Conservation (phyloP, 2,329 filamentous ascomycete genomes). For the Diaporthe citriasiana region DNA sequence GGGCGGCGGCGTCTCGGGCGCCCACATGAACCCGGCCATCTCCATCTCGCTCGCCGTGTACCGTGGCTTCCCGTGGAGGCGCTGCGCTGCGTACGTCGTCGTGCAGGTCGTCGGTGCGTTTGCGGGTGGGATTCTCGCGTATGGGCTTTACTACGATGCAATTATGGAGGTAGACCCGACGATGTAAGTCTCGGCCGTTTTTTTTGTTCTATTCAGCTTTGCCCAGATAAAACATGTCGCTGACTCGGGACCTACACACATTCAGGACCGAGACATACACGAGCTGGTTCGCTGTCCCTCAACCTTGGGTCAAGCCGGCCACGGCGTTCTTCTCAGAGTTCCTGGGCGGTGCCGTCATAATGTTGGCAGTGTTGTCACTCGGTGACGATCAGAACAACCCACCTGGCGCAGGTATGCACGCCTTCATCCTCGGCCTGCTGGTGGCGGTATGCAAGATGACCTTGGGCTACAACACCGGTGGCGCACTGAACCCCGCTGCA, state of each 20-base stretch:
- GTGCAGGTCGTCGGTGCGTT: conserved; percentile 52
- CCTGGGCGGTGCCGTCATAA: conserved; percentile 53
- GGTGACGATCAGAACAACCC: conserved; percentile 57
- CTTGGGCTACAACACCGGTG: conserved; percentile 54
- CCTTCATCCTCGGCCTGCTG: conserved; percentile 54
- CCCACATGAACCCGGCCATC: conserved; percentile 54
- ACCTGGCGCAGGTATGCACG: conserved; percentile 54
- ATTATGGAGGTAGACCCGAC: conserved; percentile 51
- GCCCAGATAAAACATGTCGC: no score
- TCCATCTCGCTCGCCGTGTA: conserved; percentile 54
- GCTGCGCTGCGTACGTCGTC: conserved; percentile 50
- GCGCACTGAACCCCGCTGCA: conserved; percentile 55
- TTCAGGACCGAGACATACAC: conserved; percentile 46
- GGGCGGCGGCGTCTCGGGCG: conserved; percentile 48
- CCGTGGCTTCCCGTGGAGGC: conserved; percentile 54
- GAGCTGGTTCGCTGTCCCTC: conserved; percentile 54
- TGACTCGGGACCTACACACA: not conserved
- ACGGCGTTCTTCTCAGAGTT: conserved; percentile 54
- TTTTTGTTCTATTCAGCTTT: not conserved
- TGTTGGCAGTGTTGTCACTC: conserved; percentile 54
- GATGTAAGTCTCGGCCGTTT: conserved; percentile 38
- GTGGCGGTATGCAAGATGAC: conserved; percentile 54
- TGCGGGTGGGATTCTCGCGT: conserved; percentile 50
- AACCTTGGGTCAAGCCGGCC: conserved; percentile 47
- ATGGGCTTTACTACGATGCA: conserved; percentile 50